A percentile compares a stretch with the other conserved stretches of the same genome.
phyloP scores from a whole-genome alignment of 495 filamentous ascomycete species.

The Penicillium herquei region DNA sequence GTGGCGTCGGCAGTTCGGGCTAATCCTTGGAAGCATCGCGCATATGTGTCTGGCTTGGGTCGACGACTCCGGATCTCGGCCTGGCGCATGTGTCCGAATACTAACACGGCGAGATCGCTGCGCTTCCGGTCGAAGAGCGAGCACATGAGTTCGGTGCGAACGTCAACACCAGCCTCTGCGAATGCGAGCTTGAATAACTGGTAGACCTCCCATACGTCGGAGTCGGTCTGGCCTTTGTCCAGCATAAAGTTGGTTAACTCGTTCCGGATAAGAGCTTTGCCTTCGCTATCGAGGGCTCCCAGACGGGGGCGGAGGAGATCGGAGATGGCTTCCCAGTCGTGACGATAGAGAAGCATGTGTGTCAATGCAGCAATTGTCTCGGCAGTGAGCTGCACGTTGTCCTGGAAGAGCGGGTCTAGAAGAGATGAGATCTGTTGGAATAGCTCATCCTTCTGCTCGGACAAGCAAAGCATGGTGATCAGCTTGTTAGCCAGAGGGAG shows the following conservation, averaged over 20 bases:
- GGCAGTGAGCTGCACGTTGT: conserved; percentile 63
- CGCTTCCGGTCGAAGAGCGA: conserved; percentile 74
- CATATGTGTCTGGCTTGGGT: conserved; percentile 72
- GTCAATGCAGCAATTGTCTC: conserved; percentile 71
- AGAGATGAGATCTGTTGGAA: conserved; percentile 70
- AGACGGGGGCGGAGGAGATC: conserved; percentile 71
- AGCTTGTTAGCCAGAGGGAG: conserved; percentile 69
- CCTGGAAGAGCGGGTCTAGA: conserved; percentile 71
- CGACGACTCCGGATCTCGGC: conserved; percentile 53
- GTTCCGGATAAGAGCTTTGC: conserved; percentile 61
- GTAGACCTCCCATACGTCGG: conserved; percentile 76
- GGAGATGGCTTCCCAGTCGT: conserved; percentile 70
- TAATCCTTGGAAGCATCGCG: conserved; percentile 72
- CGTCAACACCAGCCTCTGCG: conserved; percentile 61
- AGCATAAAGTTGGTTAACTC: conserved; percentile 64
- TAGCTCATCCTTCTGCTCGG: conserved; percentile 47
- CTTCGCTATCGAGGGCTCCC: conserved; percentile 57
- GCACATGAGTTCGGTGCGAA: conserved; percentile 73
- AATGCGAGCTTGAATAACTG: conserved; percentile 73
- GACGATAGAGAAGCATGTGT: conserved; percentile 65
- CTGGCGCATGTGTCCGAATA: conserved; percentile 88
- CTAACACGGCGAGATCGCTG: conserved; percentile 75
- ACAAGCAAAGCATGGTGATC: conserved; percentile 66
- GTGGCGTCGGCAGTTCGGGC: conserved; percentile 62
- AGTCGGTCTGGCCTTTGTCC: conserved; percentile 55